Conservation (phyloP, 768 basidiomycete genomes). For the Leccinum disarticulatum region DNA sequence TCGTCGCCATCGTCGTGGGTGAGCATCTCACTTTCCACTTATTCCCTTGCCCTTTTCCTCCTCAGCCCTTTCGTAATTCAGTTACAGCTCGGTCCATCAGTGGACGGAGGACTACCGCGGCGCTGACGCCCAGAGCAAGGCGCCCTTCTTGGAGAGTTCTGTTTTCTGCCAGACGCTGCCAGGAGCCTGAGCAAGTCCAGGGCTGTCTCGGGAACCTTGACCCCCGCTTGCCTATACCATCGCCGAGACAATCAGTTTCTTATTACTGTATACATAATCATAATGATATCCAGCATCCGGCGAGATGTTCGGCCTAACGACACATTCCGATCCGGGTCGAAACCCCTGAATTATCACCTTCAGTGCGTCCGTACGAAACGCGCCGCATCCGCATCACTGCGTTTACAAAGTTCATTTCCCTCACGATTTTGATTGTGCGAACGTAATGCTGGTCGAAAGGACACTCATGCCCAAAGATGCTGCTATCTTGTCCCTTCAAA, state of each 20-base stretch:
- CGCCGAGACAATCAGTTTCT: background rate
- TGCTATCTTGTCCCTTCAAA: constrained; percentile 36
- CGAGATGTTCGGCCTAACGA: background rate
- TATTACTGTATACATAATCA: constrained; percentile 11
- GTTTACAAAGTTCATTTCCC: background rate
- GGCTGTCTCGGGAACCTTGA: background rate
- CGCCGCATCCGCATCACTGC: background rate
- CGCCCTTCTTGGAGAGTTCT: background rate
- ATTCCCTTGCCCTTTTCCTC: background rate
- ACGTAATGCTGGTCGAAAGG: too few species aligned
- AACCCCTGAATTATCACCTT: background rate
- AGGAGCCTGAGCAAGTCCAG: background rate
- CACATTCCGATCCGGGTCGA: background rate
- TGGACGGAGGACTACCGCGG: background rate
- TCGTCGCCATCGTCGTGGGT: background rate
- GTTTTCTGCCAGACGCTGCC: background rate
- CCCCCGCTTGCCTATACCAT: background rate
- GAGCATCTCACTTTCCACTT: background rate
- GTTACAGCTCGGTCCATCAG: background rate
- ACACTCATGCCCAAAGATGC: constrained; percentile 35
- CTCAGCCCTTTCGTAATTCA: background rate
- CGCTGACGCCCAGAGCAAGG: background rate
- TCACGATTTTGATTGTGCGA: background rate
- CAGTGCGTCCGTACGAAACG: background rate
- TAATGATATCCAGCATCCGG: constrained; percentile 1